Percentiles rank a stretch among this genome's conserved stretches.
Conservation (phyloP, 1,284 basidiomycete species). For the Fistulina hepatica region DNA sequence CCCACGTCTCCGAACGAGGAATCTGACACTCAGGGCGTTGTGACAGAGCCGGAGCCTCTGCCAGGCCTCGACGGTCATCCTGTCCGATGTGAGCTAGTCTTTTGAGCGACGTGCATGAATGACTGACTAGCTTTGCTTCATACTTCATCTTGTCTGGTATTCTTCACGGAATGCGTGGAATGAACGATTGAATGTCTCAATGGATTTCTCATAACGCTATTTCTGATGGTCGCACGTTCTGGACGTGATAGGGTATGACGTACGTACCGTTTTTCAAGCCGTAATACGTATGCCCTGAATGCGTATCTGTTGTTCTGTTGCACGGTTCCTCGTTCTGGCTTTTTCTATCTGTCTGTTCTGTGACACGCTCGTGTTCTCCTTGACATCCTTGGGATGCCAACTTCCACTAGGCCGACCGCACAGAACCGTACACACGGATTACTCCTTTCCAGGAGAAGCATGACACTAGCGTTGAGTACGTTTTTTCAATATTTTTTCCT, state of each 20-base stretch:
- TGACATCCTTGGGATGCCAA: too few species aligned
- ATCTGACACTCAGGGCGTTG: constrained; percentile 7
- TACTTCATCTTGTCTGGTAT: background rate
- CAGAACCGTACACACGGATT: constrained; percentile 70
- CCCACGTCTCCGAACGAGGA: constrained; percentile 13
- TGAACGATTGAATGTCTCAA: background rate
- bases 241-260: constrained; percentile 35
- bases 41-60: constrained; percentile 9
- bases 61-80: constrained; percentile 13
- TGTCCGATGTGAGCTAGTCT: constrained; percentile 12
- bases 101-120: background rate
- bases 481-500: constrained; percentile 11
- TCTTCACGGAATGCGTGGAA: background rate
- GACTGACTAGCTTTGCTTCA: background rate
- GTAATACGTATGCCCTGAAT: too few species aligned
- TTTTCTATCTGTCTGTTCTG: too few species aligned
- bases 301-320: too few species aligned
- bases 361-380: constrained; percentile 13
- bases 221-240: background rate
- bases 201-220: background rate
- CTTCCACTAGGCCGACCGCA: constrained; percentile 63
- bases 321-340: too few species aligned
- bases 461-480: constrained; percentile 73
- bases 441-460: constrained; percentile 70
- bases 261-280: constrained; percentile 24